Evolutionary conservation across 2,329 filamentous ascomycete species (phyloP).

Genomic region (Didymella glomerata): DNA sequence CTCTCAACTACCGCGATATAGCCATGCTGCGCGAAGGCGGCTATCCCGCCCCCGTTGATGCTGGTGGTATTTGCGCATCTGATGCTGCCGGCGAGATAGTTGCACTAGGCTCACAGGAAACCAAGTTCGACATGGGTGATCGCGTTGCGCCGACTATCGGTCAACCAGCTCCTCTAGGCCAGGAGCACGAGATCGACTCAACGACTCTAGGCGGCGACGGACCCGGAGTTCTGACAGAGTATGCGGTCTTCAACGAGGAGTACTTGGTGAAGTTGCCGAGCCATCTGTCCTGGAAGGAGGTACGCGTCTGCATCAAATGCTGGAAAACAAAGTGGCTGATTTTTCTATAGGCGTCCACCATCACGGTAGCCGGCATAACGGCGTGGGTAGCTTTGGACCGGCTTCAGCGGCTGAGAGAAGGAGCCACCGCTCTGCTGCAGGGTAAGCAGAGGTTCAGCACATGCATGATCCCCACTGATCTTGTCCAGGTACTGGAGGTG

Average conservation of each 20-base stretch:
- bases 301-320: background rate
- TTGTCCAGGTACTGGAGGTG: background rate
- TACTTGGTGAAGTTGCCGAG: background rate
- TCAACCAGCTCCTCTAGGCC: background rate
- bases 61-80: conserved; percentile 32
- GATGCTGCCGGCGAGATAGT: conserved; percentile 39
- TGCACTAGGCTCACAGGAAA: conserved; percentile 27
- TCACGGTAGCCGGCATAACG: background rate
- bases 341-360: background rate
- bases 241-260: background rate
- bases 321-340: background rate
- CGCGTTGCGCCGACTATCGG: conserved; percentile 27
- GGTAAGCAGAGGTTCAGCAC: background rate
- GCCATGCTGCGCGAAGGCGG: conserved; percentile 32
- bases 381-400: background rate
- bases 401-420: background rate
- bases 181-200: background rate
- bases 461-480: background rate
- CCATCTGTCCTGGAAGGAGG: background rate
- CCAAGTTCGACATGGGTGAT: conserved; percentile 31
- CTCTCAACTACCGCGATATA: conserved; percentile 24
- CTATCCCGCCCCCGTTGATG: conserved; percentile 25
- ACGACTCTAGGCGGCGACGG: background rate
- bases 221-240: background rate
- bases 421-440: background rate